Base-by-base conservation (phyloP, 2,329 filamentous ascomycete species). In the Moelleriella libera region DNA sequence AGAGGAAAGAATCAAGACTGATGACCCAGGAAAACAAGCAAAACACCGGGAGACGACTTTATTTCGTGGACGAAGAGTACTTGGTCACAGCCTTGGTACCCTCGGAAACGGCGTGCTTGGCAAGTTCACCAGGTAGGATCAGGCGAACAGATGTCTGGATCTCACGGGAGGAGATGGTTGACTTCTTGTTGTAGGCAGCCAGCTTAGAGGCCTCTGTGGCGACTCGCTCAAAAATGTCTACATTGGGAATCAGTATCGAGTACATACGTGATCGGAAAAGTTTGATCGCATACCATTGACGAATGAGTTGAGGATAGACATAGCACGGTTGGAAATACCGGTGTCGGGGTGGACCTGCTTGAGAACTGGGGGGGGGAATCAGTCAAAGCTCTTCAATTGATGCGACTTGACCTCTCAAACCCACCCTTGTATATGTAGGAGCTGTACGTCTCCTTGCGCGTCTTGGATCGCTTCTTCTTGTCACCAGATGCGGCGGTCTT, bases 401-500 rank as follows among this genome's bases (percentile, higher is more conserved):
- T 21, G 21, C 21, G 21, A 21, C 21, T 21, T 3, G 21, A 3
- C 21, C 2, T 21, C 21, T 21, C 21, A 41, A n/a, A 54, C 59
- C 69, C 66, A 96, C 90, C 92, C 80, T 97, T 98, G 86, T 97
- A 98, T 75, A 98, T 98, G 82, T 98, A 98, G 48, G 88, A 94
- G 60, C 86, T 94, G 79, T 98, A 98, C n/a, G 92, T 98, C 80
- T 98, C 92, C 85, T 97, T 97, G 75, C 92, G 84, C 58, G 89
- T 87, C 89, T 98, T 98, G 76, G 88, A 94, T 67, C 92, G 88
- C 89, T 97, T 98, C 87, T 98, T 98, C 88, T 97, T 97, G 62
- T 97, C 92, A 56, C 92, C 92, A 66, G 87, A 82, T 53, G 89
- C 82, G 51, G 90, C 88, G 45, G 92, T 97, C 85, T 97, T 98